phyloP scores from a whole-genome alignment of 2,329 filamentous ascomycete genomes.

The Talaromyces sp. region DNA sequence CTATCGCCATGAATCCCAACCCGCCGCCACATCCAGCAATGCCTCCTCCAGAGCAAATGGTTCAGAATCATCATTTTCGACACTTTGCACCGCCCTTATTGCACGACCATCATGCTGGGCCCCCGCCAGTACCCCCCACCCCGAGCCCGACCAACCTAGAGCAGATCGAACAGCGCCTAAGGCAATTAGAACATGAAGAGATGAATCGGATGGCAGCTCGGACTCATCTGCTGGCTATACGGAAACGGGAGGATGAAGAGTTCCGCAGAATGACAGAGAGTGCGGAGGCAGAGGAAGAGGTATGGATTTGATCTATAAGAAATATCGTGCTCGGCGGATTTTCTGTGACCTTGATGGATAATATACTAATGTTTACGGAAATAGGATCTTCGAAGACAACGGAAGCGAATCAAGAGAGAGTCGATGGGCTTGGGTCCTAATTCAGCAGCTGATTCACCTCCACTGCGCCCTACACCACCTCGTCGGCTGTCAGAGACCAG shows the following conservation, averaged over 20 bases:
- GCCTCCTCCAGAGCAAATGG: slow-evolving; percentile 35
- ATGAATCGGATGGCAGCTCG: slow-evolving; percentile 42
- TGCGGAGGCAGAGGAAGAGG: slow-evolving; percentile 46
- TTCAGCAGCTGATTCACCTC: slow-evolving; percentile 38
- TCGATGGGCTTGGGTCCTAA: slow-evolving; percentile 44
- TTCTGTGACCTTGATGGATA: background rate
- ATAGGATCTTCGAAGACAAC: slow-evolving; percentile 43
- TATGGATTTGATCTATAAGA: slow-evolving; percentile 20
- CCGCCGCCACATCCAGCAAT: slow-evolving; percentile 34
- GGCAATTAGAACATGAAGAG: slow-evolving; percentile 45
- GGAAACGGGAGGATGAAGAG: slow-evolving; percentile 46
- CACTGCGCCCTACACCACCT: slow-evolving; percentile 40
- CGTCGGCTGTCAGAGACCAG: slow-evolving; percentile 46
- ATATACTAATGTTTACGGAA: background rate
- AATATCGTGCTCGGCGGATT: background rate
- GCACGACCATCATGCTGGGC: slow-evolving; percentile 30
- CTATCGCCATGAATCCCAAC: slow-evolving; percentile 45
- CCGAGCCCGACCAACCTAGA: slow-evolving; percentile 34
- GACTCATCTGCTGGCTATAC: slow-evolving; percentile 39
- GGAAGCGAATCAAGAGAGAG: slow-evolving; percentile 44
- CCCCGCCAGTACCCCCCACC: slow-evolving; percentile 27
- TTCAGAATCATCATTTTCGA: slow-evolving; percentile 38
- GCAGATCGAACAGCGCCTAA: slow-evolving; percentile 42
- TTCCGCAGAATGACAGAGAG: slow-evolving; percentile 44
- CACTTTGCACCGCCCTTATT: slow-evolving; percentile 33